Evolutionary conservation across 1,284 basidiomycete genomes (phyloP), one percentile per base, ranked within the genome.

Genomic region (Sporisorium reilianum): DNA sequence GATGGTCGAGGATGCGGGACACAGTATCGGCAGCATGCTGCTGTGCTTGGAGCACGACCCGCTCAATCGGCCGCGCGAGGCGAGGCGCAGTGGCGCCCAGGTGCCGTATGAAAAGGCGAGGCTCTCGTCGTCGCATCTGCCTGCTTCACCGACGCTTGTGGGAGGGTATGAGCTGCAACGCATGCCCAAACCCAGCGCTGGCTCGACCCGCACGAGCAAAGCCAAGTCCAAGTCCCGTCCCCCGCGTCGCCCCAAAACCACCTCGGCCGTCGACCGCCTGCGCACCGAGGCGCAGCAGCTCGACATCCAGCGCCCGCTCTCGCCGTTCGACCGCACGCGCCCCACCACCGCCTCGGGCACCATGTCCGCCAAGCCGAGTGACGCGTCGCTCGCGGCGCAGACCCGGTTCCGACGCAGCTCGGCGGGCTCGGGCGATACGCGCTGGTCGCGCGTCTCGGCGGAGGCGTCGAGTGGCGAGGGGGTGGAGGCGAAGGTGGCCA

Each of bases 181-280:
- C 8, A 52, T 55, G 40, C 53, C 60, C 2, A 48, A 42, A 1
- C 10, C 16, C 25, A 16, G 9, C 2, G 18, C 40, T 26, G 14
- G 25, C 28, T 7, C 16, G 3, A 9, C 32, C 9, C 32, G 14
- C 18, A n/a, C n/a, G 7, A 26, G 28, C 6, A 38, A 26, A 30
- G 32, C 9, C 28, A 44, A 23, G 14, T 28, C 30, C 49, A 42
- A 30, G 22, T 16, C 40, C 3, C 41, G 53, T 7, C 60, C n/a
- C n/a, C n/a, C n/a, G n/a, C n/a, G 52, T 20, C 55, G 66, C 2
- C 66, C 66, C 0, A 55, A 22, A 16, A 69, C 66, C 7, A 49
- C 66, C 0, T 69, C 66, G 0, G 66, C 66, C 7, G 60, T 59
- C 18, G 66, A 69, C 16, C 55, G 60, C 1, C 41, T 69, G 0